Percentiles rank a stretch among this genome's conserved stretches.
Conservation (phyloP, 306 rosid species). For the Castanospermum australe region DNA sequence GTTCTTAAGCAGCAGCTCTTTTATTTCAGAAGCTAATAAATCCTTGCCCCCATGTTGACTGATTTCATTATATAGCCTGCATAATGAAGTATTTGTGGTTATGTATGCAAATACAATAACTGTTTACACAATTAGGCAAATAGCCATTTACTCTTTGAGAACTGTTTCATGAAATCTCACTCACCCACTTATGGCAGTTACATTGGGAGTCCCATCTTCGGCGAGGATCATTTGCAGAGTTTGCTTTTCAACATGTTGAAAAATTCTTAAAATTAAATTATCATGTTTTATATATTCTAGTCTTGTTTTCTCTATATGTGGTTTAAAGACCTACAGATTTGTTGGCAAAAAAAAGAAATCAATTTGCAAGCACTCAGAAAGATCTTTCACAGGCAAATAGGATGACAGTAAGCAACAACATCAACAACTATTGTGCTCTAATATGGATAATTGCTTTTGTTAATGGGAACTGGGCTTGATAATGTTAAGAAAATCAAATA, state of each 20-base stretch:
- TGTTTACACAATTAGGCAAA: neutral
- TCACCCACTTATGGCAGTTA: slow-evolving; percentile 12
- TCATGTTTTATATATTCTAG: slow-evolving; percentile 24
- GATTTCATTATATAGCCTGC: slow-evolving; percentile 41
- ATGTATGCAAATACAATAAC: neutral
- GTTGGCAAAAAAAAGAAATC: neutral
- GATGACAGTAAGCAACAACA: neutral
- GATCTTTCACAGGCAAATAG: neutral
- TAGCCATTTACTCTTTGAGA: neutral
- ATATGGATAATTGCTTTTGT: neutral
- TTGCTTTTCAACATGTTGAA: slow-evolving; percentile 24
- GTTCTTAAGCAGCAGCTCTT: slow-evolving; percentile 23
- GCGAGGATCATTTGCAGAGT: slow-evolving; percentile 22
- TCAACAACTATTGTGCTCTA: neutral
- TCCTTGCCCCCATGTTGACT: slow-evolving; percentile 27
- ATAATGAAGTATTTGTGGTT: neutral
- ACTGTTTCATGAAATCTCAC: neutral
- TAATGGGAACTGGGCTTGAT: too few species aligned
- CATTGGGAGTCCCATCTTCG: slow-evolving; percentile 29
- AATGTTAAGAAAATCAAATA: too few species aligned
- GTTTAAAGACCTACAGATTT: slow-evolving; percentile 24
- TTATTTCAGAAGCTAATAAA: slow-evolving; percentile 33
- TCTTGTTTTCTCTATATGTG: slow-evolving; percentile 28
- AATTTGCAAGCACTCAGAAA: neutral
- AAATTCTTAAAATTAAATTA: slow-evolving; percentile 21